These are phyloP conservation scores for Theobroma grandiflorum DNA, from an alignment of 441 rosid species.

Conservation along the genomic window DNA sequence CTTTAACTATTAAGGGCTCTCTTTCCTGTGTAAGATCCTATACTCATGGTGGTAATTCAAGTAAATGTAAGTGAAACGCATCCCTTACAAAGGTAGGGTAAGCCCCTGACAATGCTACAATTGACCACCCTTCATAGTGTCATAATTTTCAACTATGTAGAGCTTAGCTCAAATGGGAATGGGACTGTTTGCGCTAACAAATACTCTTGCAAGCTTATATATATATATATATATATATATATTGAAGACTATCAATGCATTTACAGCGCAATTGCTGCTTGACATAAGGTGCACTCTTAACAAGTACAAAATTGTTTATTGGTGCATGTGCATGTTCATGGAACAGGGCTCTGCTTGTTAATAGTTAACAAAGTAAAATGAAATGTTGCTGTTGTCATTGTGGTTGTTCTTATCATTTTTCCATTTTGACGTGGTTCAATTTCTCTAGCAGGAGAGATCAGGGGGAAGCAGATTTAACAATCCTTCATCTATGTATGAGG, in stretches of 20 bases:
- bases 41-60: neutral
- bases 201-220: no score
- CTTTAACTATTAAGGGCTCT: neutral
- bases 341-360: neutral
- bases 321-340: neutral
- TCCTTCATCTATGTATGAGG: constrained; percentile 66
- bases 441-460: constrained; percentile 65
- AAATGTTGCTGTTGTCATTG: neutral
- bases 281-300: neutral
- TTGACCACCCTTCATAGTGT: no score
- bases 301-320: neutral
- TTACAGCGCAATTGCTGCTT: neutral
- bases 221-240: no score
- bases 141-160: no score
- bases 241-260: no score
- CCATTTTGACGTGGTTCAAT: constrained; percentile 1
- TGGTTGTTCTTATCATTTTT: neutral
- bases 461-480: constrained; percentile 57
- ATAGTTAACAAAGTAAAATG: neutral
- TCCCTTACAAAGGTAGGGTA: no score
- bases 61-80: no score
- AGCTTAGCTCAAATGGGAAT: no score
- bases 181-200: no score
- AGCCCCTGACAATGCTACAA: no score
- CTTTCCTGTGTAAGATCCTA: neutral